Base-by-base conservation (phyloP, 2,329 filamentous ascomycete species). In the Tricladium varicosporioides region DNA sequence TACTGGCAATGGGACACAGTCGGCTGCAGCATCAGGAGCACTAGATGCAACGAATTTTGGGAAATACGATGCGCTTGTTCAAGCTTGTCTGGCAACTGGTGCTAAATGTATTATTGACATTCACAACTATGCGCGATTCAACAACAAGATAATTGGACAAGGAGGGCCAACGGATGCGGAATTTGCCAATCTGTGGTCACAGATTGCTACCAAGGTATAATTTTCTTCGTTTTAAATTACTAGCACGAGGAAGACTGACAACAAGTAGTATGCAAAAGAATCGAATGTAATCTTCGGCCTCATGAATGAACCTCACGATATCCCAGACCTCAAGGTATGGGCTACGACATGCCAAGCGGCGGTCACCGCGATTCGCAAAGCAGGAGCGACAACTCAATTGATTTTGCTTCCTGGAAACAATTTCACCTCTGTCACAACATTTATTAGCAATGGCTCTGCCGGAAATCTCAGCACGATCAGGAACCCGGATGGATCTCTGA, bases 261-360 rank as follows among this genome's bases (percentile, higher is more conserved):
- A 27, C 4, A 27, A 27, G 85, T 85, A 83, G 67, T 89, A 88
- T 69, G 77, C 75, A 15, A 66, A 67, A 7, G 71, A 83, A 50
- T 68, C 75, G 45, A 82, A 80, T 59, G 72, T 89, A 19, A 76
- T 82, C 3, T 86, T 89, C 61, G 85, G 84, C 14, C 68, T 89
- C 48, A 88, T 89, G 85, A 89, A 89, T 71, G 86, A 86, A 72
- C 85, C 86, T 2, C 56, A 58, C 36, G 47, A 65, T 86, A 75
- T 88, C 62, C 70, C 67, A 31, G 44, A 51, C 16, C 19, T 58
- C 5, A 16, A 31, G 13, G 69, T 72, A 0, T 89, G 86, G 86
- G 83, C 81, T 0, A 68, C 75, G 4, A 84, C 82, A 0, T 80
- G 82, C 59, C 86, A 89, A 67, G 77, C 76, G 11, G 84, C 76